Base-by-base conservation (phyloP, 345 rosid species). In the Salix udensis region DNA sequence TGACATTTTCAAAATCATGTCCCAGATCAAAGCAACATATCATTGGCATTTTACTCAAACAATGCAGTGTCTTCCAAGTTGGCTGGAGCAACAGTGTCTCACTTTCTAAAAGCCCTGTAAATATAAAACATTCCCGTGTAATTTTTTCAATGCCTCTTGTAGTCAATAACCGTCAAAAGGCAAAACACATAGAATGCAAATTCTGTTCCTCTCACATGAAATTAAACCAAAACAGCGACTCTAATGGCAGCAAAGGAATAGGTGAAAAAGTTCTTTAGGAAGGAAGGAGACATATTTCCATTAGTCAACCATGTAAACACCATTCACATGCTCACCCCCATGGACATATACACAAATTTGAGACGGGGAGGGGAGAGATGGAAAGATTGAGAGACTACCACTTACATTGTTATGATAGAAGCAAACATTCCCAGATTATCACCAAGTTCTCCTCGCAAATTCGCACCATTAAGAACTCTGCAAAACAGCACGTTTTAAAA, bases 391-490 rank as follows among this genome's bases (percentile, higher is more conserved):
- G 65, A 52, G 65, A 48, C 61, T 40, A 72, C 66, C 55, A 74
- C 95, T 89, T 88, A 96, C 99, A 96, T 89, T 79, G 85, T 72
- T 80, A 67, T 86, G 80, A 96, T 94, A 42, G 98, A 91, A 83
- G 90, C 48, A 81, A 96, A 94, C 68, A 61, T 67, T 48, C 81
- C 83, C 78, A 96, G 89, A 87, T 64, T 78, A 61, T 91, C 87
- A 34, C 98, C 98, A 72, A 96, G 89, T 86, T 87, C 91, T 80
- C 99, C 99, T 84, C 90, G 88, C 90, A 96, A 88, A 85, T 92
- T 94, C 60, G 98, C 97, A 65, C 89, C 98, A 87, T 86, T 92
- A 40, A 96, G 88, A 81, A 81, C 77, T 85, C 99, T 94, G 81
- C 12, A 76, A 81, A 83, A 74, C 72, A 70, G 61, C 31, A 16